Base-by-base conservation (phyloP, 345 rosid genomes). In the Pugionium cornutum region DNA sequence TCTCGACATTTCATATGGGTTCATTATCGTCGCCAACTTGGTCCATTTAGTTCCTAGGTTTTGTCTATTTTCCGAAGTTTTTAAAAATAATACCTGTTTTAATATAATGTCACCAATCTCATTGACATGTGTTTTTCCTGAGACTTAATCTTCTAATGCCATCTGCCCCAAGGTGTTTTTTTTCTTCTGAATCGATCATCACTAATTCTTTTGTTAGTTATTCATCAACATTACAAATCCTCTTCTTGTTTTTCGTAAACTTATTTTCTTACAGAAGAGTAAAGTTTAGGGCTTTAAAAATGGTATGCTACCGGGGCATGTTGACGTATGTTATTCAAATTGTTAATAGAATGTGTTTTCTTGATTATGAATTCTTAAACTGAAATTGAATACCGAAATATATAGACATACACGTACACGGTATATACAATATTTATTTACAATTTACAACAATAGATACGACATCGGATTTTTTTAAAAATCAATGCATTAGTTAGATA, bases 11-110 rank as follows among this genome's bases (percentile, higher is more conserved):
- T 47, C 46, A 33, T 64, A 40, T 64, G 32, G 37, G 31, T 55
- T 71, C 75, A 64, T 64, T 64, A 71, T 71, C 75, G 75, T 70
- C 52, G 69, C 51, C 11, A 70, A 70, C 69, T 63, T 47, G 50
- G 64, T 63, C 69, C 69, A 70, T 70, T 70, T 47, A 70, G 55
- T 63, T 63, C 57, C 26, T 31, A 7, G 9, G 25, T 27, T 46
- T 70, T 53, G 51, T 48, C 60, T 42, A 1, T n/a, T 50, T 11
- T 26, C 10, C 32, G 4, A 18, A 18, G 18, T 18, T 32, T 58
- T 41, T 30, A 5, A 5, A 9, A n/a, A 18, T 49, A 59, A 49
- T 49, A 49, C 32, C 32, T 30, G 44, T 59, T 39, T 6, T 31
- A 30, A 48, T 48, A 8, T 58, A 50, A 27, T 55, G 30, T 28